Evolutionary conservation across 2,329 filamentous ascomycete species (phyloP).

Genomic region (Ophiostoma tasmaniense): DNA sequence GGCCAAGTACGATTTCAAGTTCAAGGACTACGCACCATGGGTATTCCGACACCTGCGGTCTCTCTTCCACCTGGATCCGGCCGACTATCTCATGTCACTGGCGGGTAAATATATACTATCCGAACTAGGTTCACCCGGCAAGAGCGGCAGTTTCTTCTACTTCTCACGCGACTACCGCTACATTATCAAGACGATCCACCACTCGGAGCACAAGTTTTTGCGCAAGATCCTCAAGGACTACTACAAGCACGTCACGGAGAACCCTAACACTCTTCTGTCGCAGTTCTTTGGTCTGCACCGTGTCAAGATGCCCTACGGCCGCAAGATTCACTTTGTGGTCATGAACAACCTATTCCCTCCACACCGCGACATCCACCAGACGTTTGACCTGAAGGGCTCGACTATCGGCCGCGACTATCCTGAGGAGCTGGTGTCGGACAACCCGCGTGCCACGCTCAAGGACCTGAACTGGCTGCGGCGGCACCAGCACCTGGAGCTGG

Average conservation of each 20-base stretch:
- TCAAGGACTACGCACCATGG: slow-evolving; percentile 99
- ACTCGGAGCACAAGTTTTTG: slow-evolving; percentile 82
- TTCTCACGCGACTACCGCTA: slow-evolving; percentile 99
- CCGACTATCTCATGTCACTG: slow-evolving; percentile 95
- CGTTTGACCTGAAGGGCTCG: slow-evolving; percentile 93
- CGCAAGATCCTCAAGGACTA: slow-evolving; percentile 82
- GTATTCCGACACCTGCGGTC: slow-evolving; percentile 88
- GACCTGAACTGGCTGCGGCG: slow-evolving; percentile 93
- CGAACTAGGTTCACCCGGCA: slow-evolving; percentile 91
- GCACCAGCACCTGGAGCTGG: slow-evolving; percentile 77
- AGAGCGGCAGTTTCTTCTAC: slow-evolving; percentile 99
- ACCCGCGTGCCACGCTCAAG: slow-evolving; percentile 88
- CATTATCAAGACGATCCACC: slow-evolving; percentile 99
- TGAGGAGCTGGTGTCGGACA: slow-evolving; percentile 79
- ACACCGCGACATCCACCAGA: slow-evolving; percentile 93
- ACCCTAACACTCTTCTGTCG: slow-evolving; percentile 92
- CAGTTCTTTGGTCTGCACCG: slow-evolving; percentile 97
- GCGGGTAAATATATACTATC: slow-evolving; percentile 98
- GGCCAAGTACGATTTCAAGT: slow-evolving; percentile 99
- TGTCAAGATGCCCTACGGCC: slow-evolving; percentile 95
- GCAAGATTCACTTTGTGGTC: slow-evolving; percentile 98
- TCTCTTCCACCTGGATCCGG: slow-evolving; percentile 85
- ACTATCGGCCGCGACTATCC: slow-evolving; percentile 86
- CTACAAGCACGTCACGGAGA: slow-evolving; percentile 82
- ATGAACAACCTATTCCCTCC: slow-evolving; percentile 99